A percentile compares a stretch with the other conserved stretches of the same genome.
phyloP scores from a whole-genome alignment of 169 alveolate species.

The Eimeria praecox region DNA sequence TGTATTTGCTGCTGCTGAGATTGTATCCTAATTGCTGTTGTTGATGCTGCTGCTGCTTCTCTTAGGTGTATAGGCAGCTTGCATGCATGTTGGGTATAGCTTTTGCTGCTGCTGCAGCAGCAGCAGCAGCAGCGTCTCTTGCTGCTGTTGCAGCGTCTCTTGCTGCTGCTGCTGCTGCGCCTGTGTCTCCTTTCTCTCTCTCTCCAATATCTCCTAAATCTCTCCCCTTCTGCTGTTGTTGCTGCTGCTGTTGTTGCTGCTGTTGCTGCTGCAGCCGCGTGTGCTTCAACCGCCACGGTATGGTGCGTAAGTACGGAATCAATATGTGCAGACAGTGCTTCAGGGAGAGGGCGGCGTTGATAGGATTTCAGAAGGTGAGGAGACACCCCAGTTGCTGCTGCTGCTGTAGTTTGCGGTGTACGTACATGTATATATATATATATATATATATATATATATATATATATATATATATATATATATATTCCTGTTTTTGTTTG shows the following conservation, averaged over 20 bases:
- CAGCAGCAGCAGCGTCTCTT: not conserved
- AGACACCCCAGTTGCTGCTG: too few relatives aligned
- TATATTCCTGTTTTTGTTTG: too few relatives aligned
- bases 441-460: too few relatives aligned
- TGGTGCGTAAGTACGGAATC: conserved; percentile 98
- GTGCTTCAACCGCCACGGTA: conserved; percentile 98
- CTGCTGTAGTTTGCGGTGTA: too few relatives aligned
- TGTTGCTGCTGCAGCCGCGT: conserved; percentile 95
- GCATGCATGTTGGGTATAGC: too few relatives aligned
- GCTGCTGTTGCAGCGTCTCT: not conserved
- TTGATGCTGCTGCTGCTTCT: not conserved
- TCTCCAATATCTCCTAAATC: not conserved
- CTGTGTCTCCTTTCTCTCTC: conserved; percentile 6
- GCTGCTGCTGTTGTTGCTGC: conserved; percentile 21
- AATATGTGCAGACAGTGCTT: conserved; percentile 99
- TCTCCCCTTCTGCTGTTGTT: conserved; percentile 20
- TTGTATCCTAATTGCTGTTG: not conserved
- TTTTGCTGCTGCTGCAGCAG: not conserved
- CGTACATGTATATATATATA: too few relatives aligned
- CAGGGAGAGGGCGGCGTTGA: conserved; percentile 98
- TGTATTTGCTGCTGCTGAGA: not conserved
- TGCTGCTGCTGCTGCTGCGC: not conserved
- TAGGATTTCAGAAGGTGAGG: conserved; percentile 97
- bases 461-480: too few relatives aligned
- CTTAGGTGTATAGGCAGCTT: not conserved